These are phyloP conservation scores for Leccinum olivaceopallidum DNA, from an alignment of 768 basidiomycete species.

Conservation along the genomic window DNA sequence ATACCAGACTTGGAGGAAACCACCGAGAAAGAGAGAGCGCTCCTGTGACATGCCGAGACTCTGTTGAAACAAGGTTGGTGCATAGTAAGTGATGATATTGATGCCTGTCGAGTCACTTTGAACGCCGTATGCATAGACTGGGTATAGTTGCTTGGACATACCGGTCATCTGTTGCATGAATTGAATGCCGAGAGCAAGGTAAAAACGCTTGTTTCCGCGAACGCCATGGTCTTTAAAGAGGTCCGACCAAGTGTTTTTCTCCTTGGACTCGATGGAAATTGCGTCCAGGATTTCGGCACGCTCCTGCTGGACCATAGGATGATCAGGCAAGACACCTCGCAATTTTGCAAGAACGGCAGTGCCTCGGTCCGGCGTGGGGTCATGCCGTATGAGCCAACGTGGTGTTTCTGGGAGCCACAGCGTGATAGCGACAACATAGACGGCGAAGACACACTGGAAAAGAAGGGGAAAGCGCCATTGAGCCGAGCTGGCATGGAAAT, in stretches of 20 bases:
- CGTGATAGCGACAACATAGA: constrained; percentile 8
- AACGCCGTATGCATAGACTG: not conserved
- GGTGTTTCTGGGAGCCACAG: constrained; percentile 10
- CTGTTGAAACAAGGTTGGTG: constrained; percentile 10
- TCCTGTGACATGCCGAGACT: constrained; percentile 9
- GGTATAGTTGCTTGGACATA: not conserved
- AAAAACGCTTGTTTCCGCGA: constrained; percentile 8
- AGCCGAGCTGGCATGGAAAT: constrained; percentile 11
- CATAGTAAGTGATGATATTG: constrained; percentile 13
- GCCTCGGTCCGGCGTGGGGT: constrained; percentile 2
- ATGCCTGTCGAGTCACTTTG: constrained; percentile 1
- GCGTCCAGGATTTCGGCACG: constrained; percentile 7
- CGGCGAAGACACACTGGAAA: constrained; percentile 9
- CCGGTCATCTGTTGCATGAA: constrained; percentile 16
- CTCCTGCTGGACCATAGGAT: not conserved
- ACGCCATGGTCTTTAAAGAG: constrained; percentile 10
- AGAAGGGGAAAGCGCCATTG: constrained; percentile 15
- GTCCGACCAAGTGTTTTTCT: constrained; percentile 7
- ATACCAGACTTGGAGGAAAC: constrained; percentile 13
- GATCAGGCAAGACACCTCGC: not conserved
- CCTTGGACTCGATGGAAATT: constrained; percentile 8
- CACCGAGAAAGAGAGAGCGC: constrained; percentile 5
- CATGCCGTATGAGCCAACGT: constrained; percentile 9
- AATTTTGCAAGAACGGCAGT: constrained; percentile 5
- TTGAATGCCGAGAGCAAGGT: constrained; percentile 10